These are phyloP conservation scores for Candida maltosa DNA, from an alignment of 805 yeast species.

Conservation along the genomic window DNA sequence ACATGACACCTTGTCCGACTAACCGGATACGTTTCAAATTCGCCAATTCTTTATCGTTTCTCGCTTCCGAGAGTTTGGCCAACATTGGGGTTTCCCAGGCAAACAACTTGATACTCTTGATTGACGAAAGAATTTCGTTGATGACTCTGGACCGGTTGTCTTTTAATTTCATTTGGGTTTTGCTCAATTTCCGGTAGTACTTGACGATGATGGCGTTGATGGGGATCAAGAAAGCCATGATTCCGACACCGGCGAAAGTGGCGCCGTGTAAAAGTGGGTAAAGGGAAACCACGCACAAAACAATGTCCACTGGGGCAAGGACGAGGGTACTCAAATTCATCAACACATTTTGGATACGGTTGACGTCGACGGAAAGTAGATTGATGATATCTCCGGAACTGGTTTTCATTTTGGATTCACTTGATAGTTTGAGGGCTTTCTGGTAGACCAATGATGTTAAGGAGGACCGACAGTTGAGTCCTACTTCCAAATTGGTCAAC, in stretches of 20 bases:
- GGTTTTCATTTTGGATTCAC: conserved; percentile 55
- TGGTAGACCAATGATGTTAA: conserved; percentile 66
- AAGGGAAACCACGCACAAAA: conserved; percentile 51
- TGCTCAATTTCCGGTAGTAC: conserved; percentile 43
- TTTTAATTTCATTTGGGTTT: conserved; percentile 57
- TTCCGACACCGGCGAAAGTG: conserved; percentile 52
- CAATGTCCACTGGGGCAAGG: conserved; percentile 56
- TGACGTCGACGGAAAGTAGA: conserved; percentile 73
- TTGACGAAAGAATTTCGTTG: conserved; percentile 56
- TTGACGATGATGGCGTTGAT: conserved; percentile 48
- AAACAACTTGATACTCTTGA: conserved; percentile 63
- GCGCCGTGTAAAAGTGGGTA: conserved; percentile 57
- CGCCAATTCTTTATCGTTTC: conserved; percentile 57
- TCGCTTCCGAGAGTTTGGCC: conserved; percentile 44
- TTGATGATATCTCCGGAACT: conserved; percentile 81
- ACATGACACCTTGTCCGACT: conserved; percentile 39
- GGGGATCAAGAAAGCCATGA: conserved; percentile 57
- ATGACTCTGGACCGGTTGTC: conserved; percentile 58
- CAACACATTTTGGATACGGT: conserved; percentile 58
- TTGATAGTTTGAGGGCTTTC: conserved; percentile 67
- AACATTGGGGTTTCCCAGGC: conserved; percentile 71
- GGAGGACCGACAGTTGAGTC: conserved; percentile 63
- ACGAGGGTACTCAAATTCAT: conserved; percentile 51
- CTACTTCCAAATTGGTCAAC: conserved; percentile 54
- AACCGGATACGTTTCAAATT: conserved; percentile 49